phyloP scores from a whole-genome alignment of 2,329 filamentous ascomycete species.

The Phialophora expanda region DNA sequence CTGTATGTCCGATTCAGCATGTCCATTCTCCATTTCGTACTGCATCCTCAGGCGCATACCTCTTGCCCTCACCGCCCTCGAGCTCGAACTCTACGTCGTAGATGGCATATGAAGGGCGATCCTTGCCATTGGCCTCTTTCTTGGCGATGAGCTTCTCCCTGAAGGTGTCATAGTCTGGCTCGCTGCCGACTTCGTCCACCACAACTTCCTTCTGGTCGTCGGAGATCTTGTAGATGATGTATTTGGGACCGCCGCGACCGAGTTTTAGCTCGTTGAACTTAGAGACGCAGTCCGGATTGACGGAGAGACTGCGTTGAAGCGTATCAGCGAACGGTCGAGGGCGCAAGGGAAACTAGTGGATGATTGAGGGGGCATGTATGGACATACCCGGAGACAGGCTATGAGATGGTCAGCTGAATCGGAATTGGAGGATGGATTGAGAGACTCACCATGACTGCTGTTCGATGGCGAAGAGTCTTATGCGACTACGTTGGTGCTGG shows the following conservation, averaged over 20 bases:
- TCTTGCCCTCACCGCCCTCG: slow-evolving; percentile 54
- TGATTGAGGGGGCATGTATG: slow-evolving; percentile 16
- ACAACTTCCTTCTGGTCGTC: slow-evolving; percentile 58
- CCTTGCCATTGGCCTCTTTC: slow-evolving; percentile 51
- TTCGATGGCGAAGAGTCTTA: slow-evolving; percentile 5
- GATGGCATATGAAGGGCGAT: slow-evolving; percentile 56
- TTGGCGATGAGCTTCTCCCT: slow-evolving; percentile 52
- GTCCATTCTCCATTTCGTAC: neutral
- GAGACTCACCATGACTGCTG: slow-evolving; percentile 36
- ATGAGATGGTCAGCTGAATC: slow-evolving; percentile 19
- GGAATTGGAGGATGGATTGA: neutral
- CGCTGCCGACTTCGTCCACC: slow-evolving; percentile 52
- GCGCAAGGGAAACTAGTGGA: slow-evolving; percentile 8
- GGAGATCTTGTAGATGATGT: slow-evolving; percentile 59
- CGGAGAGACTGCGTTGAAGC: slow-evolving; percentile 47
- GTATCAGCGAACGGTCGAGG: slow-evolving; percentile 22
- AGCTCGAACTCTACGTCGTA: slow-evolving; percentile 59
- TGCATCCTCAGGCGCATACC: slow-evolving; percentile 44
- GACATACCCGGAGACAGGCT: slow-evolving; percentile 41
- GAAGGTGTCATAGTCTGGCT: slow-evolving; percentile 56
- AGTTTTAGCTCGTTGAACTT: slow-evolving; percentile 56
- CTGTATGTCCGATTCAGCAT: slow-evolving; percentile 40
- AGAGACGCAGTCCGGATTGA: slow-evolving; percentile 54
- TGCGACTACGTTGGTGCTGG: slow-evolving; percentile 23
- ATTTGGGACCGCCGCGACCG: slow-evolving; percentile 53